phyloP scores from a whole-genome alignment of 106 monocot genomes.

The Allium fistulosum region DNA sequence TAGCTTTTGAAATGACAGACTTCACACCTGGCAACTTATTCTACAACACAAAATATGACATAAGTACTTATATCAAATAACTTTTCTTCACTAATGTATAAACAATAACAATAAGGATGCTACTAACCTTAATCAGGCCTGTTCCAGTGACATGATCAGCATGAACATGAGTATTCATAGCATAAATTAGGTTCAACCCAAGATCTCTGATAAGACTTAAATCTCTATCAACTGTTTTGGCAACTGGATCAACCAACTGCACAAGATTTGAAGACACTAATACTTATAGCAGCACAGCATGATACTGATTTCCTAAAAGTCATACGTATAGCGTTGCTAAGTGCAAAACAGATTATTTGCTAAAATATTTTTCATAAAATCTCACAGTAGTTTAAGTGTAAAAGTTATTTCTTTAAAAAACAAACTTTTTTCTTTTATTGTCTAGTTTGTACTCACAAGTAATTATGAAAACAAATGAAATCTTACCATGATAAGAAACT shows the following conservation, averaged over 20 bases:
- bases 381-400: too few species aligned
- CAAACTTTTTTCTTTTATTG: too few species aligned
- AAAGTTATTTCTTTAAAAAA: too few species aligned
- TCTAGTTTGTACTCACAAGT: too few species aligned
- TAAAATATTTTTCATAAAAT: too few species aligned
- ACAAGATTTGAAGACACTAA: neutral
- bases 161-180: slow-evolving; percentile 93
- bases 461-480: too few species aligned
- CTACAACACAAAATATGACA: slow-evolving; percentile 26
- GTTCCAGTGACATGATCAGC: slow-evolving; percentile 98
- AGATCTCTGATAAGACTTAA: slow-evolving; percentile 68
- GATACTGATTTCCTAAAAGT: too few species aligned
- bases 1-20: slow-evolving; percentile 74
- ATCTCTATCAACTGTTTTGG: slow-evolving; percentile 82
- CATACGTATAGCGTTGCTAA: too few species aligned
- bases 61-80: neutral
- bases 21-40: slow-evolving; percentile 62
- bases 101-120: neutral
- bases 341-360: too few species aligned
- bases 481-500: too few species aligned
- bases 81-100: neutral
- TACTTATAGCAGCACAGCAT: too few species aligned
- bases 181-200: slow-evolving; percentile 88
- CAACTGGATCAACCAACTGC: slow-evolving; percentile 88
- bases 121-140: slow-evolving; percentile 74